Evolutionary conservation across 2,329 filamentous ascomycete genomes (phyloP), one percentile per base, ranked within the genome.

Genomic region (Neodidymelliopsis sp.): DNA sequence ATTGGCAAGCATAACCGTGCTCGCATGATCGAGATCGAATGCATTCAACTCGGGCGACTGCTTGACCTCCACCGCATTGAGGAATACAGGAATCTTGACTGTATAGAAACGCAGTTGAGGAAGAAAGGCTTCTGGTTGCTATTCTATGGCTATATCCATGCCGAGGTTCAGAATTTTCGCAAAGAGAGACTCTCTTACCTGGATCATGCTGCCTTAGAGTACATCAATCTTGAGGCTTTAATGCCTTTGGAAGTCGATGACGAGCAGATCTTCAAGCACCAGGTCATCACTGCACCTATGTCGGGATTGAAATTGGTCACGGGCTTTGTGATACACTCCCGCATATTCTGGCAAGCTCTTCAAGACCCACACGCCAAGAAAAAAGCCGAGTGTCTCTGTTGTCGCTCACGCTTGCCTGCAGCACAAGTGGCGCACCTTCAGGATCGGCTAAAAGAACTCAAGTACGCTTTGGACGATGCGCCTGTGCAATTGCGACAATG

Each of bases 21-120:
- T 31, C 50, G 50, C 23, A 53, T 53, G 45, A 28, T 53, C 24
- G 49, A 53, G 23, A 35, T 48, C 7, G 49, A 53, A 23, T 28
- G 31, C 12, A 31, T 49, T 18, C 46, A 42, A 20, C 33, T 49
- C 6, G 46, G 37, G 7, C 30, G 46, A 6, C 19, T 49, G 25
- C 33, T 49, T 13, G 20, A 43, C 18, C 31, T 49, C 16, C 46
- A 49, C 13, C 44, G 36, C 6, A 41, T 41, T 8, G 35, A 40
- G 8, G 22, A 28, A 10, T 48, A 48, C 16, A 31, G 6, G 6
- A 36, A 35, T n/a, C 30, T 48, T 4, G 30, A 48, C 13, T 49
- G 38, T 20, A 49, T 49, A 15, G 38, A 49, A 28, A 37, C 31
- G 16, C 46, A 49, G 11, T 38, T 49, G 11, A 24, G 46, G 6